Percentiles rank a stretch among this genome's conserved stretches.
Evolutionary conservation across 164 flowering plant genomes (phyloP).

Genomic region (Berberis thunbergii): DNA sequence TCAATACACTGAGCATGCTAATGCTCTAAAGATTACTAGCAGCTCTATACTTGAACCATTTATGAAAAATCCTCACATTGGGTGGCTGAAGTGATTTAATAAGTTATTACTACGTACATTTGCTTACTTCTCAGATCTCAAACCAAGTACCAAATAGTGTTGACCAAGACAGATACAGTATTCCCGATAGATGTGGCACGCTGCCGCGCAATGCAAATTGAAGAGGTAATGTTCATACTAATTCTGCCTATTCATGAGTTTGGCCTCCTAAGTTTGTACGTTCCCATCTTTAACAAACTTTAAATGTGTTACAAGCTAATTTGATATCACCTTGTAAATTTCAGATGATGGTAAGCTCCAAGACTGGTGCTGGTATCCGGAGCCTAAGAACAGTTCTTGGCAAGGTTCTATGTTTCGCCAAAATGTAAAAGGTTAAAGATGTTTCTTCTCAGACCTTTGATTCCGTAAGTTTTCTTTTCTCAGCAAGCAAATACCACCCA

Average conservation of each 20-base stretch:
- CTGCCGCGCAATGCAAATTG: constrained; percentile 89
- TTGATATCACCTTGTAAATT: constrained; percentile 11
- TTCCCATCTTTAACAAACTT: not conserved
- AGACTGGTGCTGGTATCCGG: constrained; percentile 85
- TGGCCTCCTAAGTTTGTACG: not conserved
- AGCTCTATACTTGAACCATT: no score
- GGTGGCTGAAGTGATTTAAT: no score
- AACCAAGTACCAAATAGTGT: constrained; percentile 80
- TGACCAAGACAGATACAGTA: constrained; percentile 86
- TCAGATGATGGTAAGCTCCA: constrained; percentile 95
- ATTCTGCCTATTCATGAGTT: not conserved
- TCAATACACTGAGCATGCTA: no score
- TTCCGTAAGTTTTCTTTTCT: no score
- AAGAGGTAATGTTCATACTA: constrained; percentile 46
- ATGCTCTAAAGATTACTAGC: no score
- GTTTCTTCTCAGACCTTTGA: not conserved
- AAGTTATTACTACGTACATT: no score
- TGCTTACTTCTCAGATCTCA: constrained; percentile 41
- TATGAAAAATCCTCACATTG: no score
- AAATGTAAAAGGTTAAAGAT: constrained; percentile 19
- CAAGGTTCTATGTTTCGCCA: constrained; percentile 59
- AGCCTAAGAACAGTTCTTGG: constrained; percentile 65
- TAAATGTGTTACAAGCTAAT: not conserved
- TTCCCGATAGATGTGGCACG: constrained; percentile 93
- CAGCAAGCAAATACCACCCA: no score